Conservation (phyloP, 2,329 filamentous ascomycete species). For the Ophiostoma quercus region DNA sequence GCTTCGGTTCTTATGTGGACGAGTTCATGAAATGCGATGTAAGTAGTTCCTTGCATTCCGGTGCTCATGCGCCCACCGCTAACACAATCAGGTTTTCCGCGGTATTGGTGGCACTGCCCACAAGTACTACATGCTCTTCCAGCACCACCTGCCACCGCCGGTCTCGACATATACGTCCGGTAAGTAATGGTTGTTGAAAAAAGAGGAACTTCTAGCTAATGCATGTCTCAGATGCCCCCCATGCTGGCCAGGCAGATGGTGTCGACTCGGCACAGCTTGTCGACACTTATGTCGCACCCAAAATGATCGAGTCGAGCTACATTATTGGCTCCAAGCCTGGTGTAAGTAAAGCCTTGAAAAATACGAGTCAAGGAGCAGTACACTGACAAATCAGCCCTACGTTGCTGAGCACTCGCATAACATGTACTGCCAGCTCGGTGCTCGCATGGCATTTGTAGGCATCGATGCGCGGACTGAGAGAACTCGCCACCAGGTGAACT, state of each 20-base stretch:
- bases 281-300: conserved; percentile 63
- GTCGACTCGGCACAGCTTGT: conserved; percentile 65
- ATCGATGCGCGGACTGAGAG: conserved; percentile 93
- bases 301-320: conserved; percentile 61
- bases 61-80: background rate
- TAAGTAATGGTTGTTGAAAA: conserved; percentile 28
- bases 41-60: conserved; percentile 20
- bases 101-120: conserved; percentile 88
- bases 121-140: conserved; percentile 98
- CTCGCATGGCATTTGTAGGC: conserved; percentile 76
- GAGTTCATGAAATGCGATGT: conserved; percentile 77
- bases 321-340: conserved; percentile 72
- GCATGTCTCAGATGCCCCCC: conserved; percentile 38
- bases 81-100: conserved; percentile 64
- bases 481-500: conserved; percentile 90
- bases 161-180: conserved; percentile 80
- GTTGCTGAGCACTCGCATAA: conserved; percentile 84
- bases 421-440: conserved; percentile 77
- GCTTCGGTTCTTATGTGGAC: conserved; percentile 89
- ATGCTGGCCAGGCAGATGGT: background rate
- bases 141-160: conserved; percentile 86
- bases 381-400: conserved; percentile 58
- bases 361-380: background rate
- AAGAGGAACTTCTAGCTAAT: background rate
- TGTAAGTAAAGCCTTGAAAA: conserved; percentile 47